Conservation (phyloP, 106 monocot genomes). For the Ottelia alismoides region DNA sequence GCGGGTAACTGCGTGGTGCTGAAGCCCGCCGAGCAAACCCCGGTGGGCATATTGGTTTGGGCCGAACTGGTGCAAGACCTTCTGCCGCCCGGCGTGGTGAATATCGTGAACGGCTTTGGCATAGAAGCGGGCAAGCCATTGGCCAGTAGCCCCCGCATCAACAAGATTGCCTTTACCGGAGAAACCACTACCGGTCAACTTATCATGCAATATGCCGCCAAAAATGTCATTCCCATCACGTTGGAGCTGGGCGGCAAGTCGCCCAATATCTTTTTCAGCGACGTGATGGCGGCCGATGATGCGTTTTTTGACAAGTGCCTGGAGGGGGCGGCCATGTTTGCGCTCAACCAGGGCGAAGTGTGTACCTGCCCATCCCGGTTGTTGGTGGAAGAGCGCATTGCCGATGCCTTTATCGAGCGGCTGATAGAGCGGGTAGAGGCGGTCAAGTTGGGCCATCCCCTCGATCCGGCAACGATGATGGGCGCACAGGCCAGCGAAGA, state of each 20-base stretch:
- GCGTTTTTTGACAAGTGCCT: neutral
- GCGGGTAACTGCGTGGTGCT: slow-evolving; percentile 11
- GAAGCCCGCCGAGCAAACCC: slow-evolving; percentile 22
- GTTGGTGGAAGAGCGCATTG: slow-evolving; percentile 19
- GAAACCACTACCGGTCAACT: slow-evolving; percentile 13
- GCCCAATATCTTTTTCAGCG: slow-evolving; percentile 16
- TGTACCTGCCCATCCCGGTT: slow-evolving; percentile 15
- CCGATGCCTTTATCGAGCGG: slow-evolving; percentile 16
- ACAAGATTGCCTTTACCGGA: slow-evolving; percentile 27
- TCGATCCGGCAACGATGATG: slow-evolving; percentile 5
- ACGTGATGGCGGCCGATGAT: slow-evolving; percentile 14
- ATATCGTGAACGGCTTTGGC: slow-evolving; percentile 66
- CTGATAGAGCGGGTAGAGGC: slow-evolving; percentile 7
- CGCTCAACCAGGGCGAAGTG: slow-evolving; percentile 12
- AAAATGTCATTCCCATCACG: slow-evolving; percentile 13
- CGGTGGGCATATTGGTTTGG: slow-evolving; percentile 8
- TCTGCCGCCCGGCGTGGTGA: slow-evolving; percentile 75
- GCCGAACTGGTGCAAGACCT: slow-evolving; percentile 39
- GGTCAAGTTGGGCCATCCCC: slow-evolving; percentile 13
- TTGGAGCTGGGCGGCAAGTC: slow-evolving; percentile 24
- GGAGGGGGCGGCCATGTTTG: neutral
- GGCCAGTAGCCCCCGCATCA: slow-evolving; percentile 61
- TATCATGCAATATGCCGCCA: slow-evolving; percentile 16
- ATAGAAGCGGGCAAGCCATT: slow-evolving; percentile 54
- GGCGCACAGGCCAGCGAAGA: slow-evolving; percentile 29